Evolutionary conservation across 768 basidiomycete species (phyloP), one percentile per base, ranked within the genome.

Genomic region (Lactarius psammicola): DNA sequence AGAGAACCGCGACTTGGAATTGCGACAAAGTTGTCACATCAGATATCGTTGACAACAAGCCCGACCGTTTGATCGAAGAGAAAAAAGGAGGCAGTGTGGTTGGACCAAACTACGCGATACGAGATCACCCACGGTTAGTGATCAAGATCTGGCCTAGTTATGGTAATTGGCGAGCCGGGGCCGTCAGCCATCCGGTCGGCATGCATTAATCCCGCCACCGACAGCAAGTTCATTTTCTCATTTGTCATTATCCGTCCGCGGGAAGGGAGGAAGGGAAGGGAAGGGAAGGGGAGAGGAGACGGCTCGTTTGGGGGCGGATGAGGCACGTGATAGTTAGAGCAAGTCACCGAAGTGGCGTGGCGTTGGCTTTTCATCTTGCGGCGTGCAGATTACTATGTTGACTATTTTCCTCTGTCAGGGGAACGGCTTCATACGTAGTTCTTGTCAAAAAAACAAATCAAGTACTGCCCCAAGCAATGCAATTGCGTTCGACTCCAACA

Each of bases 1-100:
- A 46, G 56, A 51, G 49, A 42, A 56, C 46, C 59, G 51, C 56
- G 40, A 44, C 20, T 40, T 34, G 60, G 31, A 57, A 62, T 56
- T 59, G 60, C 56, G 40, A 66, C 67, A 26, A 42, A 18, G 53
- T 4, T 44, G 65, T 67, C 49, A 51, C 67, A 68, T 68, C 67
- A 68, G 53, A 57, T 68, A 61, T 67, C 64, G 66, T 61, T 61
- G 60, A 63, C 46, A 6, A 51, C 49, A 51, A 51, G 49, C 49
- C 49, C n/a, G 49, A n/a, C 49, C 49, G 49, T 51, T 23, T 26
- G 49, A 51, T 51, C 54, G 15, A 55, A 55, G 9, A 9, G 20
- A 31, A 55, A 53, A 31, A 55, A 55, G 26, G 54, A 55, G 31
- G 31, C 28, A 10, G 54, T 55, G 31, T 30, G 31, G 31, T 18